Conservation (phyloP, 768 basidiomycete genomes). For the Favolaschia claudopus region DNA sequence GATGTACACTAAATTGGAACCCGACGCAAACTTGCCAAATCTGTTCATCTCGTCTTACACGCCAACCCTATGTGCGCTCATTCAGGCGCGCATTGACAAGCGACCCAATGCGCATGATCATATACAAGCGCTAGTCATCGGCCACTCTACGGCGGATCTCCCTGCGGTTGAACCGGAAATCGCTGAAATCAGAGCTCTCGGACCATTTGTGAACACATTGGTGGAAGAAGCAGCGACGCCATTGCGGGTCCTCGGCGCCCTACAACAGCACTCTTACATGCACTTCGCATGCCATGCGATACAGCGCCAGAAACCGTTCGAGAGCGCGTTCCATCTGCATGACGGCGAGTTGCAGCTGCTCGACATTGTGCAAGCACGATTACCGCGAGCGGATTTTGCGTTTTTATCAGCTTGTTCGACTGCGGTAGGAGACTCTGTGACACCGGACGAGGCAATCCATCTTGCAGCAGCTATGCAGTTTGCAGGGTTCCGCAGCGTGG, state of each 20-base stretch:
- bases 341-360: conserved; percentile 32
- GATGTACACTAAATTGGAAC: conserved; percentile 7
- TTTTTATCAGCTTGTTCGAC: conserved; percentile 42
- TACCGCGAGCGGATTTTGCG: conserved; percentile 40
- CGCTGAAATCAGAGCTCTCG: neutral
- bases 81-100: conserved; percentile 1
- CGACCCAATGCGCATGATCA: neutral
- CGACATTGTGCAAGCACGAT: conserved; percentile 29
- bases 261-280: conserved; percentile 23
- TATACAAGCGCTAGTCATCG: neutral
- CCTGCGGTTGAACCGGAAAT: conserved; percentile 9
- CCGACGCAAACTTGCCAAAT: neutral
- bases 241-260: conserved; percentile 8
- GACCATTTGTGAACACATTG: neutral
- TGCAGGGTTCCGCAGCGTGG: conserved; percentile 12
- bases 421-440: conserved; percentile 25
- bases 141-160: neutral
- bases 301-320: conserved; percentile 29
- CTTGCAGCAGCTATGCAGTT: conserved; percentile 27
- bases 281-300: conserved; percentile 36
- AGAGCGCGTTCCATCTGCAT: conserved; percentile 28
- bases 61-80: conserved; percentile 12
- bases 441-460: conserved; percentile 42
- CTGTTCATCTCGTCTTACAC: conserved; percentile 24
- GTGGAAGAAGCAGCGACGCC: conserved; percentile 4